Evolutionary conservation across 1,284 basidiomycete species (phyloP).

Genomic region (Heterobasidion irregulare): DNA sequence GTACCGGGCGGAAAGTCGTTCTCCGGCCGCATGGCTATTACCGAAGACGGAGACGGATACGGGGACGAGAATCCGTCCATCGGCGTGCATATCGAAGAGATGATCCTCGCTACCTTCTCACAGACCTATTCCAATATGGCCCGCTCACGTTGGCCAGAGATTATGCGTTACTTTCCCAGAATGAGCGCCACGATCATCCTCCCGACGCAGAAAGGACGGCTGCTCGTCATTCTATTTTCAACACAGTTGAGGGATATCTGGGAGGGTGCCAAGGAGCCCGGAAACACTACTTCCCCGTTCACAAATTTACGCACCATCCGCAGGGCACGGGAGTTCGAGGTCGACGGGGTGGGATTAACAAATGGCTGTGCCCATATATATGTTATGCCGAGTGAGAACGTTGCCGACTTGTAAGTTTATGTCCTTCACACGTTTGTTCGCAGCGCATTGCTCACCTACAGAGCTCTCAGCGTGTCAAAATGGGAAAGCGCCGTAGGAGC

Average conservation of each 20-base stretch:
- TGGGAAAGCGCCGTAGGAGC: too few relatives aligned
- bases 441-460: too few relatives aligned
- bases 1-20: not conserved
- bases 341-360: not conserved
- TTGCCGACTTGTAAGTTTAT: too few relatives aligned
- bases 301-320: not conserved
- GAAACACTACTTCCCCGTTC: not conserved
- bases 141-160: not conserved
- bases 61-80: not conserved
- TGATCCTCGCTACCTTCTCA: not conserved
- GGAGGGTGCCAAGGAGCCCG: not conserved
- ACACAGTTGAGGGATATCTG: not conserved
- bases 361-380: not conserved
- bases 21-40: not conserved
- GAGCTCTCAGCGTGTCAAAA: too few relatives aligned
- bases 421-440: too few relatives aligned
- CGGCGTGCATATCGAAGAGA: not conserved
- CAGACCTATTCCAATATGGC: not conserved
- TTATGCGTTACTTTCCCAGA: not conserved
- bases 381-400: not conserved
- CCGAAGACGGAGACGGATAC: not conserved
- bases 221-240: not conserved
- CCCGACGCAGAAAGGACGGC: not conserved
- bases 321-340: not conserved
- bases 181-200: not conserved